Percentiles rank a stretch among this genome's conserved stretches.
phyloP scores from a whole-genome alignment of 1,284 basidiomycete species.

The Melampsora americana region DNA sequence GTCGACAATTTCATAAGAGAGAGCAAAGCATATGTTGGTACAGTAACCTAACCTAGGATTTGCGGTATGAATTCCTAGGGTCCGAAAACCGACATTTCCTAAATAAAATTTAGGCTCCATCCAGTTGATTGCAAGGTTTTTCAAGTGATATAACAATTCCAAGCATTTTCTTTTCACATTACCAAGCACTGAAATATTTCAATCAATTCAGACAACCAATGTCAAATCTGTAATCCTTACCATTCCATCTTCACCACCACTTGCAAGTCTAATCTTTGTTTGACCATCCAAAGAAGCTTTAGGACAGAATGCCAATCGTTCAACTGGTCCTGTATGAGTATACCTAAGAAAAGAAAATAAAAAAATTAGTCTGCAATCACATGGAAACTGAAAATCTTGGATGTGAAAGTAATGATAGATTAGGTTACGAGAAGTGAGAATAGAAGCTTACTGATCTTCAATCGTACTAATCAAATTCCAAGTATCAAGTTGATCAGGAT shows the following conservation, averaged over 20 bases:
- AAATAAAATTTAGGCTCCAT: too few relatives aligned
- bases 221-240: conserved; percentile 24
- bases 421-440: background rate
- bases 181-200: background rate
- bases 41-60: too few relatives aligned
- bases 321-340: conserved; percentile 18
- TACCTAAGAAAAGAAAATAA: background rate
- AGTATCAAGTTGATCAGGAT: background rate
- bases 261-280: conserved; percentile 32
- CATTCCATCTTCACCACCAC: conserved; percentile 38
- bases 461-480: background rate
- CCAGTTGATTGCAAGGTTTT: too few relatives aligned
- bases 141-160: background rate
- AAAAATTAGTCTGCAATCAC: background rate
- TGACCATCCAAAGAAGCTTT: background rate
- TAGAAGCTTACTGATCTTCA: background rate
- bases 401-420: background rate
- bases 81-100: too few relatives aligned
- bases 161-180: background rate
- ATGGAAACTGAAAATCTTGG: background rate
- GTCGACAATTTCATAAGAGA: too few relatives aligned
- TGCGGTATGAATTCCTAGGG: too few relatives aligned
- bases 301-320: conserved; percentile 27
- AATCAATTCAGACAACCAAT: background rate
- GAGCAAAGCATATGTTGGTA: too few relatives aligned